Evolutionary conservation across 768 basidiomycete genomes (phyloP).

Genomic region (Panaeolus papilionaceus): DNA sequence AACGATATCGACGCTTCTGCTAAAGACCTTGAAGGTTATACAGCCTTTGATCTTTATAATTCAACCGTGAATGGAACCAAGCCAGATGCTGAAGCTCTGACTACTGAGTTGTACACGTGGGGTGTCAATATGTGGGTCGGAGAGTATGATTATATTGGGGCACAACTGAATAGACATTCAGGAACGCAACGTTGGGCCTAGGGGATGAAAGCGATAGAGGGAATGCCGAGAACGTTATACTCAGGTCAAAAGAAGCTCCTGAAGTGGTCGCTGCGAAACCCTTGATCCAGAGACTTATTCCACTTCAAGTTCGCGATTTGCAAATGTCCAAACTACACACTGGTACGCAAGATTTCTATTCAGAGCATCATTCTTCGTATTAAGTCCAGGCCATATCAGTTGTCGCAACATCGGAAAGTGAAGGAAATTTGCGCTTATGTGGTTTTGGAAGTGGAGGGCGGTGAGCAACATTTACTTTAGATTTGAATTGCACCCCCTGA

Average conservation of each 20-base stretch:
- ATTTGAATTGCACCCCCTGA: slow-evolving; percentile 6
- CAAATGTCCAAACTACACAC: slow-evolving; percentile 92
- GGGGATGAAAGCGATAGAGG: slow-evolving; percentile 80
- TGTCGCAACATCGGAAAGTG: slow-evolving; percentile 74
- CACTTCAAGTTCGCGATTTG: slow-evolving; percentile 67
- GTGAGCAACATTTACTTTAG: slow-evolving; percentile 41
- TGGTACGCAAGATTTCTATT: slow-evolving; percentile 43
- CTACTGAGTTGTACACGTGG: slow-evolving; percentile 84
- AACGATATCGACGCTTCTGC: slow-evolving; percentile 72
- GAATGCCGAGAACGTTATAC: slow-evolving; percentile 77
- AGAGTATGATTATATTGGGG: slow-evolving; percentile 3
- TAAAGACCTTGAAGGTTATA: slow-evolving; percentile 90
- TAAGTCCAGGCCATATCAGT: slow-evolving; percentile 39
- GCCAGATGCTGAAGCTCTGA: slow-evolving; percentile 43
- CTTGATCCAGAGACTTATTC: slow-evolving; percentile 60
- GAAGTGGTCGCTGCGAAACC: slow-evolving; percentile 29
- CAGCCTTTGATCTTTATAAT: slow-evolving; percentile 93
- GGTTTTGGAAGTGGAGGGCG: slow-evolving; percentile 91
- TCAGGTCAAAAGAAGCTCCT: slow-evolving; percentile 46
- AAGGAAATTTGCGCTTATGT: slow-evolving; percentile 81
- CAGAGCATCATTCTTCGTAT: not conserved
- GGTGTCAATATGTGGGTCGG: slow-evolving; percentile 74
- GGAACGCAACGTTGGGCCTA: slow-evolving; percentile 89
- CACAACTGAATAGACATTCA: slow-evolving; percentile 29
- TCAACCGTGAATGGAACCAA: slow-evolving; percentile 82